phyloP scores from a whole-genome alignment of 192 early-diverging fungal species.

The Thamnidium elegans region DNA sequence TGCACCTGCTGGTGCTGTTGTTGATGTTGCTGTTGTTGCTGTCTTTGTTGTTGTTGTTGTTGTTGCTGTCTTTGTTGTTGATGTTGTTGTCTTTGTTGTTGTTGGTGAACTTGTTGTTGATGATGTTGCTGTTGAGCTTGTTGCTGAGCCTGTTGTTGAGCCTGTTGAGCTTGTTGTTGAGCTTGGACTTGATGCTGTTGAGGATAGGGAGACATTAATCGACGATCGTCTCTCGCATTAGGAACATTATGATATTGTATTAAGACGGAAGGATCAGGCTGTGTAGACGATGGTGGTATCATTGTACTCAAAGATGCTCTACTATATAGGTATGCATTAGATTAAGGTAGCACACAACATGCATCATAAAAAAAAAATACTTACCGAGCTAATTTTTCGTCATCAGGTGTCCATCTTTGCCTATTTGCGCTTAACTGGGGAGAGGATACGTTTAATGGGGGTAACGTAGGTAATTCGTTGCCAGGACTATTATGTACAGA shows the following conservation, averaged over 20 bases:
- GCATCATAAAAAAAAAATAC: neutral
- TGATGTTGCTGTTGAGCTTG: neutral
- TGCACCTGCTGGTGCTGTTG: neutral
- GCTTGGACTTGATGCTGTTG: neutral
- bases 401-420: constrained; percentile 68
- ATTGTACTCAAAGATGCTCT: neutral
- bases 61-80: neutral
- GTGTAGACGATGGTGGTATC: constrained; percentile 1
- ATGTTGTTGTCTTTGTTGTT: neutral
- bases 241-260: constrained; percentile 26
- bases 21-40: neutral
- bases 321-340: no score
- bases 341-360: no score
- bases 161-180: constrained; percentile 12
- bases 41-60: constrained; percentile 11
- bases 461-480: constrained; percentile 8
- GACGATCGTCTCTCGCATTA: constrained; percentile 3
- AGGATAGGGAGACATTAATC: constrained; percentile 7
- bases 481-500: neutral
- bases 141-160: constrained; percentile 7
- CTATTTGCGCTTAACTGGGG: constrained; percentile 5
- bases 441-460: constrained; percentile 7
- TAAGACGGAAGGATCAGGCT: constrained; percentile 29
- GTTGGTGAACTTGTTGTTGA: constrained; percentile 1
- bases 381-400: constrained; percentile 63